These are phyloP conservation scores for Neostapfia colusana DNA, from an alignment of 176 grass and related monocot species.

Conservation along the genomic window DNA sequence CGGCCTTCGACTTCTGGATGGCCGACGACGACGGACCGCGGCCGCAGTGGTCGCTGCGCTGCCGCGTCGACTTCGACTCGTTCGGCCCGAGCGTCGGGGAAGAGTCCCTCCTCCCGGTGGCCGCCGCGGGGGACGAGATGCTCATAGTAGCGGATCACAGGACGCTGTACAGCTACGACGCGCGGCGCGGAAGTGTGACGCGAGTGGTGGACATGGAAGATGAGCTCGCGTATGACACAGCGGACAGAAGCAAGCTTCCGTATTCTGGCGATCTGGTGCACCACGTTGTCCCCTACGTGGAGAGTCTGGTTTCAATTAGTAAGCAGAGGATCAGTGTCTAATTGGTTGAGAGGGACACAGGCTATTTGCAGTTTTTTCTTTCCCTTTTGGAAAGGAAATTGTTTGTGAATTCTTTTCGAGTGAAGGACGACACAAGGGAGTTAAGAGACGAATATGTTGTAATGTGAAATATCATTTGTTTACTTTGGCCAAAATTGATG, in stretches of 20 bases:
- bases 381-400: too few relatives aligned
- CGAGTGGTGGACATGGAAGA: neutral
- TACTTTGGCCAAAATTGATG: too few relatives aligned
- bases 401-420: too few relatives aligned
- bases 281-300: neutral
- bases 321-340: too few relatives aligned
- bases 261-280: neutral
- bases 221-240: neutral
- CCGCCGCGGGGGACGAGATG: neutral
- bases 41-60: too few relatives aligned
- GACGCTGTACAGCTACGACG: neutral
- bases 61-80: neutral
- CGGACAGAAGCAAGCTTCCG: too few relatives aligned
- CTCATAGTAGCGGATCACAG: neutral
- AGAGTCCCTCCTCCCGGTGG: neutral
- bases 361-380: too few relatives aligned
- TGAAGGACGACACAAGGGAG: too few relatives aligned
- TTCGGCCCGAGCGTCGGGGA: neutral
- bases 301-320: neutral
- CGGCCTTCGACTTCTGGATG: constrained; percentile 7
- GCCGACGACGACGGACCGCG: neutral
- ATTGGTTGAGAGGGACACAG: too few relatives aligned
- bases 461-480: too few relatives aligned
- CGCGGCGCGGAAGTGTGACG: neutral
- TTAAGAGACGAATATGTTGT: too few relatives aligned